Evolutionary conservation across 1,284 basidiomycete genomes (phyloP), one percentile per base, ranked within the genome.

Genomic region (Peniophora sp.): DNA sequence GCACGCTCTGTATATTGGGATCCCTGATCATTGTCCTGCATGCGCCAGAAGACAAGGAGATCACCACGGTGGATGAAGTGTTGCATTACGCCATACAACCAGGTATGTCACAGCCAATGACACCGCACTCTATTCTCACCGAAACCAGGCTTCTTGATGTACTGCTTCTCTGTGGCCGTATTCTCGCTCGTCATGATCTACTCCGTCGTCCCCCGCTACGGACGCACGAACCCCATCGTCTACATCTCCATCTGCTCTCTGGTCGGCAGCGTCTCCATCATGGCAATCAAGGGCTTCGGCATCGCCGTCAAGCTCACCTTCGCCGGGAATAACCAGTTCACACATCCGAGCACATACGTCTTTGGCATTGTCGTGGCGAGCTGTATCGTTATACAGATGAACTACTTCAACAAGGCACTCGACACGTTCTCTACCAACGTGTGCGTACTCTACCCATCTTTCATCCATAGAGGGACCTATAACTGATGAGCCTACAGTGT

Each of bases 401-500:
- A 97, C 72, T 99, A 97, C 74, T 97, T 98, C 73, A 99, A 98
- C 77, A 97, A 97, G 66, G 97, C 96, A 0, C 78, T 99, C 49
- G 96, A 98, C 64, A 92, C 87, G 1, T 99, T 98, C 69, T 94
- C 92, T 3, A 98, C 96, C 43, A 99, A 98, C 64, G 92, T 98
- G 91, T 94, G 76, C 60, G 92, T 79, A 17, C 47, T 8, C 34
- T 15, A 2, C 27, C 45, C 43, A 37, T 23, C 45, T n/a, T 49
- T 17, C 48, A 17, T 47, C 46, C 54, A 59, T 54, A 63, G 47
- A 23, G 24, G n/a, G n/a, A n/a, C n/a, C n/a, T 1, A 23, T 32
- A 42, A 17, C 22, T 34, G 24, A 18, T 10, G 20, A 17, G 15
- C 18, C 39, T 23, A 32, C 64, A 92, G 91, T 42, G 95, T 99